Evolutionary conservation across 306 rosid genomes (phyloP).

Genomic region (Betula pendula): DNA sequence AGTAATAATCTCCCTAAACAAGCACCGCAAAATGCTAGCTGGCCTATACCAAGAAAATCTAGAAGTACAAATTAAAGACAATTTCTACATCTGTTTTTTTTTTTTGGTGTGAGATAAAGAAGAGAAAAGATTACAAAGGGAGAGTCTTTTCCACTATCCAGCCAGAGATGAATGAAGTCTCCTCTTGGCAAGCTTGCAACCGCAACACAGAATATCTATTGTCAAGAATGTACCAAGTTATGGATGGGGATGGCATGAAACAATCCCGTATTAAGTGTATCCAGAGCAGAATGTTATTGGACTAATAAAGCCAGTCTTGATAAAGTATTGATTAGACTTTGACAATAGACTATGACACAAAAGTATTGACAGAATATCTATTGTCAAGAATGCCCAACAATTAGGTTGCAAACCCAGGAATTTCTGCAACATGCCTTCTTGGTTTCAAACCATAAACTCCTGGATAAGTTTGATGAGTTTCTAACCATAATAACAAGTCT

Average conservation of each 20-base stretch:
- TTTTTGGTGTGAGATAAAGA: too few relatives aligned
- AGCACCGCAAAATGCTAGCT: too few relatives aligned
- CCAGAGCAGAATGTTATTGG: neutral
- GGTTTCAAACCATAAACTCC: neutral
- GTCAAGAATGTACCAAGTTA: neutral
- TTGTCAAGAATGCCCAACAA: too few relatives aligned
- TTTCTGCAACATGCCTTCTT: neutral
- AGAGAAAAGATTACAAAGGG: too few relatives aligned
- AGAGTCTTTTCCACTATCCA: too few relatives aligned
- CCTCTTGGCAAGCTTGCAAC: too few relatives aligned
- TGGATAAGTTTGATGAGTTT: neutral
- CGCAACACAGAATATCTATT: neutral
- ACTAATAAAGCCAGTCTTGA: neutral
- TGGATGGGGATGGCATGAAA: neutral
- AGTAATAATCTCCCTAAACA: too few relatives aligned
- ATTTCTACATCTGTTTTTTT: too few relatives aligned
- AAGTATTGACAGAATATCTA: neutral
- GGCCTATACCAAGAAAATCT: neutral
- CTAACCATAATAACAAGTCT: neutral
- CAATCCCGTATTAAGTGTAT: neutral
- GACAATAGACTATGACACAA: too few relatives aligned
- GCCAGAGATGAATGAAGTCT: too few relatives aligned
- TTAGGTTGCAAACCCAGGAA: neutral
- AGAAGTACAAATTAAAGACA: too few relatives aligned
- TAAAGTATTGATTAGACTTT: too few relatives aligned